Evolutionary conservation across 2,329 filamentous ascomycete species (phyloP), one percentile per base, ranked within the genome.

Genomic region (Teratosphaeria nubilosa): DNA sequence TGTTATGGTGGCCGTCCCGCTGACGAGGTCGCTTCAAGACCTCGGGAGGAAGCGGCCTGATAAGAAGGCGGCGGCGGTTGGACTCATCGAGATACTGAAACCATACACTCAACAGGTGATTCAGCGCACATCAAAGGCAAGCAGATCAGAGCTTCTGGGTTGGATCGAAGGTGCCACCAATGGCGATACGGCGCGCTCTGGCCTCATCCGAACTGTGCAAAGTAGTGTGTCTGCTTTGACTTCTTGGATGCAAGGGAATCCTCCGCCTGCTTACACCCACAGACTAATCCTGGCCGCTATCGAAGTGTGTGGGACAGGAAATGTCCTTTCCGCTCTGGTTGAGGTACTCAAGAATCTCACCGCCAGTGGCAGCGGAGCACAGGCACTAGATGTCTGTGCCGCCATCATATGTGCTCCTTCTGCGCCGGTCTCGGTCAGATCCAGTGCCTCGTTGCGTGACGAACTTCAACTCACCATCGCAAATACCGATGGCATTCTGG

Each of bases 221-320:
- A 79, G 82, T 56, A 84, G 82, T 0, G 75, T 90, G 1, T 81
- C 84, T 56, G 78, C 76, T 1, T 79, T 91, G 4, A 78, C 86
- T 1, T 78, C 84, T 54, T 92, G 88, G 88, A 74, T 59, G 20
- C 70, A 71, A 2, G 75, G 80, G 22, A 78, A 75, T 60, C 77
- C 79, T 56, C 80, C 81, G 6, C 79, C 87, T 0, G 78, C 80
- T 11, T 92, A 91, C 69, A 88, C 86, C 0, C 87, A 91, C 68
- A 83, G 86, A 4, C 85, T 88, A 62, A 75, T 90, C 2, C 78
- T 88, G 9, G 78, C 80, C 0, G 83, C 80, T 0, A 71, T 83
- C 37, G 80, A 81, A 57, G 75, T 88, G 32, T 73, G 87, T 0
- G 87, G 87, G 0, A 81, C 86, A 0, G 81, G 77, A 59, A 76